Percentiles rank a stretch among this genome's conserved stretches.
phyloP scores from a whole-genome alignment of 768 basidiomycete species.

The Mycena rebaudengoi region DNA sequence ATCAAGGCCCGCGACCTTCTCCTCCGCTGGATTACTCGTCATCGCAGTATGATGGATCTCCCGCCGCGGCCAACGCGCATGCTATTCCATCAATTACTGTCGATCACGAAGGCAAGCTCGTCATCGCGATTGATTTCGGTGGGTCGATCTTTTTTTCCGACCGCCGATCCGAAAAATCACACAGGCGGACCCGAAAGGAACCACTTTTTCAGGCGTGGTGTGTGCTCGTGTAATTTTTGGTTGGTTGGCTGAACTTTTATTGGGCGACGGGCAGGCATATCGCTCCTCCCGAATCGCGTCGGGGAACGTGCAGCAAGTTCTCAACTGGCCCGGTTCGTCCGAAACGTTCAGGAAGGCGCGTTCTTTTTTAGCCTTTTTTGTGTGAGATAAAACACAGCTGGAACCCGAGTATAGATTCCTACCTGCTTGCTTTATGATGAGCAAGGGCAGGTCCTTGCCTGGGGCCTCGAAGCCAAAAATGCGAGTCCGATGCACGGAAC shows the following conservation, averaged over 20 bases:
- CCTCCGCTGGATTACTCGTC: too few relatives aligned
- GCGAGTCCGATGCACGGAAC: conserved; percentile 17
- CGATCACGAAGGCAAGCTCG: conserved; percentile 79
- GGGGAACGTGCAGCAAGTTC: conserved; percentile 84
- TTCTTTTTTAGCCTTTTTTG: conserved; percentile 5
- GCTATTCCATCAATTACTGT: conserved; percentile 26
- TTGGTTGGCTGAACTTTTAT: neutral
- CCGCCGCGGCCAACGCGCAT: conserved; percentile 21
- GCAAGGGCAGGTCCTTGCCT: conserved; percentile 51
- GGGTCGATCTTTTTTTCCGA: conserved; percentile 38
- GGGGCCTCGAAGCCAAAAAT: conserved; percentile 22
- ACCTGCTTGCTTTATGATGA: conserved; percentile 88
- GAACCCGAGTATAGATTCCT: conserved; percentile 56
- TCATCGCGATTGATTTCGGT: conserved; percentile 87
- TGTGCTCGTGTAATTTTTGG: conserved; percentile 34
- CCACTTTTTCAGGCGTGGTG: conserved; percentile 89
- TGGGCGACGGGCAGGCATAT: conserved; percentile 87
- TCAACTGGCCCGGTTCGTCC: conserved; percentile 86
- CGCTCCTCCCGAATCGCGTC: conserved; percentile 85
- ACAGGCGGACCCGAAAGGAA: too few relatives aligned
- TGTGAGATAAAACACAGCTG: neutral
- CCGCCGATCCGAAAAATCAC: too few relatives aligned
- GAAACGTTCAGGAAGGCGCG: conserved; percentile 85
- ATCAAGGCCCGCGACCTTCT: conserved; percentile 43
- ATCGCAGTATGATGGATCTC: too few relatives aligned